Percentiles rank a stretch among this genome's conserved stretches.
These are phyloP conservation scores for Tulasnella calospora DNA, from an alignment of 768 basidiomycete genomes.

Conservation along the genomic window DNA sequence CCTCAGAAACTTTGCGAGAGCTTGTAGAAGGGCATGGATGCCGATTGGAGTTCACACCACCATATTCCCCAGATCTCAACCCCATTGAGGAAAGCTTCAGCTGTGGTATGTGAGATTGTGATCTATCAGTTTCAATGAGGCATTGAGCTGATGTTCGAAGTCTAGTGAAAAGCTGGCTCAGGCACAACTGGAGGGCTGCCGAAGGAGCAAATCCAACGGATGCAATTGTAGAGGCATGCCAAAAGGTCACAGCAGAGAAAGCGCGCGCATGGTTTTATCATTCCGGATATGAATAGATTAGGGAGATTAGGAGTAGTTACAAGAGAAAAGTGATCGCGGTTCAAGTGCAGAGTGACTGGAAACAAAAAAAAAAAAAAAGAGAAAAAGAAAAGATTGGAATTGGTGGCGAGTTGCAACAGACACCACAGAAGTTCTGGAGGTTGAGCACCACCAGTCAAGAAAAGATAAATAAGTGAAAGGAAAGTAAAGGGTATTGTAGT, in stretches of 20 bases:
- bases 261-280: slow-evolving; percentile 35
- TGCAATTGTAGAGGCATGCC: slow-evolving; percentile 32
- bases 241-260: slow-evolving; percentile 33
- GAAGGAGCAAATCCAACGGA: slow-evolving; percentile 28
- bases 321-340: no score
- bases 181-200: slow-evolving; percentile 29
- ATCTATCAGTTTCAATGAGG: not conserved
- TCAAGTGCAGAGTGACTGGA: not conserved
- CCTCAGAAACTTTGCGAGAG: slow-evolving; percentile 32
- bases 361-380: not conserved
- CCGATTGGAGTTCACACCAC: slow-evolving; percentile 34
- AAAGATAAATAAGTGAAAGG: no score
- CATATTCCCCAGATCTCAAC: slow-evolving; percentile 40
- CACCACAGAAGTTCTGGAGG: no score
- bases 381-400: not conserved
- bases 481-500: no score
- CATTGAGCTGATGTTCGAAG: slow-evolving; percentile 3
- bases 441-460: no score
- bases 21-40: slow-evolving; percentile 33
- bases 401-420: no score
- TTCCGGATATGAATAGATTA: slow-evolving; percentile 29
- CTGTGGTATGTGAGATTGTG: not conserved
- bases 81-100: slow-evolving; percentile 39
- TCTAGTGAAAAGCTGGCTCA: slow-evolving; percentile 33
- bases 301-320: not conserved